These are phyloP conservation scores for Solanum etuberosum DNA, from an alignment of 257 asterid species.

Conservation along the genomic window DNA sequence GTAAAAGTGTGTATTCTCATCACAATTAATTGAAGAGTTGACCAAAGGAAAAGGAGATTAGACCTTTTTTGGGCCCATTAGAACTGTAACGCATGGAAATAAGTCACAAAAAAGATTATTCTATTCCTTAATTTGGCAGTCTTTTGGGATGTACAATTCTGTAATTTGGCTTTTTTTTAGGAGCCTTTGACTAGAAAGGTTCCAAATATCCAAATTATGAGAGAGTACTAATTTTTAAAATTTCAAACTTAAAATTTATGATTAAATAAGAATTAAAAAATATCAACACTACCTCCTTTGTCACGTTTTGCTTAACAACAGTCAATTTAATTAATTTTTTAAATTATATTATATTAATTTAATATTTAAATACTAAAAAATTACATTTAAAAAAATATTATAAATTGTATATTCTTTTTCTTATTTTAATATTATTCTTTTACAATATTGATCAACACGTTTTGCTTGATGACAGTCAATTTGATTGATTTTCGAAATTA, in stretches of 20 bases:
- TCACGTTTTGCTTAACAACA: too few species aligned
- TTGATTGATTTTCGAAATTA: too few species aligned
- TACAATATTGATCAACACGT: too few species aligned
- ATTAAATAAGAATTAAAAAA: background rate
- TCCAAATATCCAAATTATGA: background rate
- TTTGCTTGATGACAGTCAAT: too few species aligned
- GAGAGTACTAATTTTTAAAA: background rate
- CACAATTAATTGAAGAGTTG: slow-evolving; percentile 33
- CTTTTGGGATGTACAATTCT: background rate
- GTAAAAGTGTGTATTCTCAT: background rate
- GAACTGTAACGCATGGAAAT: background rate
- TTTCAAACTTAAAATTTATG: background rate
- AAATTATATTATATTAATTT: too few species aligned
- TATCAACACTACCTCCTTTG: too few species aligned
- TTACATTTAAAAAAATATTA: too few species aligned
- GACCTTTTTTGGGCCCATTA: background rate
- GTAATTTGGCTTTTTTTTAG: background rate
- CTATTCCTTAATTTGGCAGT: background rate
- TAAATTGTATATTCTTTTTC: too few species aligned
- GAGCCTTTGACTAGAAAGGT: background rate
- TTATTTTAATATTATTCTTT: too few species aligned
- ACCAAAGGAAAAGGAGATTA: slow-evolving; percentile 13
- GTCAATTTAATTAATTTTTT: too few species aligned
- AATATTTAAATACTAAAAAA: too few species aligned
- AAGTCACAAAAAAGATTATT: background rate